Conservation (phyloP, 441 rosid genomes). For the Mallotus repandus region DNA sequence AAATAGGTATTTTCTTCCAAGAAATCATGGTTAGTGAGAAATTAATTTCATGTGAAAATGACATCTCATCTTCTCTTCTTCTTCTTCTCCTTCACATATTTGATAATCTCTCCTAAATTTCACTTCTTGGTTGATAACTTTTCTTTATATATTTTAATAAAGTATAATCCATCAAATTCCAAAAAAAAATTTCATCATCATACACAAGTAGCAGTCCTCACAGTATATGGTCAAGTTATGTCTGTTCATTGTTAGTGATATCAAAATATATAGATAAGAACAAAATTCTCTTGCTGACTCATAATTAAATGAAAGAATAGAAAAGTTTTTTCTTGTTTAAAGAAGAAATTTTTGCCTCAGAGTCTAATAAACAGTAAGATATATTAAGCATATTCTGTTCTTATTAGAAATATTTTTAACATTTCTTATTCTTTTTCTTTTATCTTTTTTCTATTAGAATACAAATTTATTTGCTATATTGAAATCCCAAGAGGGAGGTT, state of each 20-base stretch:
- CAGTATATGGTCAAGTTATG: not conserved
- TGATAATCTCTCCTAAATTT: conserved; percentile 39
- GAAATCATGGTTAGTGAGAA: conserved; percentile 25
- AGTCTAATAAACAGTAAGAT: not conserved
- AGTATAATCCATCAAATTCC: not conserved
- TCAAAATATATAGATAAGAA: not conserved
- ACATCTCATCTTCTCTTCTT: not conserved
- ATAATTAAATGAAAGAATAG: too few relatives aligned
- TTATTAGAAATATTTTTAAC: not conserved
- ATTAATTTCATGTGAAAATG: conserved; percentile 26
- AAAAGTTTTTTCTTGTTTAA: too few relatives aligned
- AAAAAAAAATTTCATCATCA: conserved; percentile 23
- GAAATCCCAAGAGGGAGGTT: not conserved
- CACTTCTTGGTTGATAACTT: conserved; percentile 23
- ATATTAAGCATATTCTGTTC: not conserved
- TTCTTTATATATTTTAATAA: not conserved
- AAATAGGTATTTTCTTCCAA: conserved; percentile 24
- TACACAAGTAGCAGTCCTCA: conserved; percentile 19
- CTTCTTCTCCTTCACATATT: not conserved
- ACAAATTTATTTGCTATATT: not conserved
- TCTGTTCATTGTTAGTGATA: not conserved
- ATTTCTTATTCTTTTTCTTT: not conserved
- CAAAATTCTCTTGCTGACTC: not conserved
- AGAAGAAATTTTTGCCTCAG: too few relatives aligned
- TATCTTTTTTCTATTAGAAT: not conserved